Conservation (phyloP, 1,284 basidiomycete genomes). For the Puccinia horiana region DNA sequence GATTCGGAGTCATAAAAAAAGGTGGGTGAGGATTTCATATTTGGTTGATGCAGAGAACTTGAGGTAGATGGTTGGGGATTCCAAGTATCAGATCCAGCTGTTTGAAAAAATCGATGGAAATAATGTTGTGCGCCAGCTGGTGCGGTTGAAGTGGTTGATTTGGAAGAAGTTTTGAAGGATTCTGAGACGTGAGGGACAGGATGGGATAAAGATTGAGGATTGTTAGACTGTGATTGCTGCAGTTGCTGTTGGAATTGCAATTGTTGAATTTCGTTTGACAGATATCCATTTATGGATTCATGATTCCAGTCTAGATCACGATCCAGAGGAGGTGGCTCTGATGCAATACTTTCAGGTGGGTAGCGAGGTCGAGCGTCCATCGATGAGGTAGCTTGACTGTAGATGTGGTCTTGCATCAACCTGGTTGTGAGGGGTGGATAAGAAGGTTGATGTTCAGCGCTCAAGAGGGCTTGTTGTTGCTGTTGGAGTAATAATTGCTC, state of each 20-base stretch:
- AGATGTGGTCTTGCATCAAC: constrained; percentile 49
- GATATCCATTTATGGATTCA: constrained; percentile 32
- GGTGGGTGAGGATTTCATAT: constrained; percentile 1
- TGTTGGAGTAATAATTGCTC: constrained; percentile 40
- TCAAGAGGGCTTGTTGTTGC: constrained; percentile 33
- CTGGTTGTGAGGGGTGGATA: constrained; percentile 46
- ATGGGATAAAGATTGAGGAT: constrained; percentile 33
- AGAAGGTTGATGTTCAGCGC: constrained; percentile 11
- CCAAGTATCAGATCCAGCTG: constrained; percentile 21
- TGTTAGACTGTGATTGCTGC: neutral
- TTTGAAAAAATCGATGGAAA: constrained; percentile 48
- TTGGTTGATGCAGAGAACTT: constrained; percentile 10
- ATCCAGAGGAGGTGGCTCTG: constrained; percentile 47
- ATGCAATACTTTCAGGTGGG: constrained; percentile 49
- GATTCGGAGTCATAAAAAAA: constrained; percentile 22
- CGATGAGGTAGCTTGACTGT: constrained; percentile 44
- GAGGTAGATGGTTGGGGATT: constrained; percentile 36
- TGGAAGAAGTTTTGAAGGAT: constrained; percentile 24
- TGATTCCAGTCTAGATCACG: constrained; percentile 49
- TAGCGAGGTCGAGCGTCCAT: constrained; percentile 48
- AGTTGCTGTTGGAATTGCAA: constrained; percentile 42
- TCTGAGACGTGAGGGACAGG: constrained; percentile 17
- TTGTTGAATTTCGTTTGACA: constrained; percentile 41
- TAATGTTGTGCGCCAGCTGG: constrained; percentile 32
- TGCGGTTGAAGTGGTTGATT: constrained; percentile 8